These are phyloP conservation scores for Galeopsis tetrahit DNA, from an alignment of 257 asterid genomes.

Conservation along the genomic window DNA sequence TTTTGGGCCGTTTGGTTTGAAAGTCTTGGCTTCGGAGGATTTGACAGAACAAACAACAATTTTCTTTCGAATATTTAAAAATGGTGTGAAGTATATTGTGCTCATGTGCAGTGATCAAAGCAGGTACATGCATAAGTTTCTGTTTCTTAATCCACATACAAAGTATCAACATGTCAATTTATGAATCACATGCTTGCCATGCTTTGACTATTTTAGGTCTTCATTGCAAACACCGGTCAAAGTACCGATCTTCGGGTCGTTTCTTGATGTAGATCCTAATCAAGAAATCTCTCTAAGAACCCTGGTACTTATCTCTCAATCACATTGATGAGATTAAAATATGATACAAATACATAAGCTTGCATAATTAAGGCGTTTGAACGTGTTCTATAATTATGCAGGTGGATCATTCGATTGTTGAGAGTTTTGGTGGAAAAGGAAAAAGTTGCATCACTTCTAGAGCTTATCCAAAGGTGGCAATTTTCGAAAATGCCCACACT, in stretches of 20 bases:
- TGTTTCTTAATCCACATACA: background rate
- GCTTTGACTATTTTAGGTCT: constrained; percentile 42
- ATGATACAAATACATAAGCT: background rate
- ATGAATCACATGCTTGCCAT: background rate
- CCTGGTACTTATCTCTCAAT: constrained; percentile 38
- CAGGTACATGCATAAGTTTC: constrained; percentile 35
- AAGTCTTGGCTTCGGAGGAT: constrained; percentile 47
- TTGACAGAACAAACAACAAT: constrained; percentile 53
- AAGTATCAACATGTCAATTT: background rate
- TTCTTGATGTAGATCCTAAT: constrained; percentile 52
- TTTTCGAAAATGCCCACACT: constrained; percentile 36
- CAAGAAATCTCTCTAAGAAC: constrained; percentile 50
- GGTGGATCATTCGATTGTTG: constrained; percentile 47
- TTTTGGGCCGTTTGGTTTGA: constrained; percentile 56
- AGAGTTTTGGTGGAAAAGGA: constrained; percentile 54
- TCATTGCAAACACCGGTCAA: constrained; percentile 41
- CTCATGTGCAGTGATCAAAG: constrained; percentile 64
- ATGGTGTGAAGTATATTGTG: constrained; percentile 37
- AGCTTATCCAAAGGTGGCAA: constrained; percentile 44
- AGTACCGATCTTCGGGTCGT: constrained; percentile 47
- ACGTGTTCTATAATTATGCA: constrained; percentile 26
- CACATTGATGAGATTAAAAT: background rate
- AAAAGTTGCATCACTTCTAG: constrained; percentile 45
- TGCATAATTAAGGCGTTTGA: background rate
- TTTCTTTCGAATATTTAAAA: constrained; percentile 48